Evolutionary conservation across 2,329 filamentous ascomycete species (phyloP).

Genomic region (Cytospora piceicola): DNA sequence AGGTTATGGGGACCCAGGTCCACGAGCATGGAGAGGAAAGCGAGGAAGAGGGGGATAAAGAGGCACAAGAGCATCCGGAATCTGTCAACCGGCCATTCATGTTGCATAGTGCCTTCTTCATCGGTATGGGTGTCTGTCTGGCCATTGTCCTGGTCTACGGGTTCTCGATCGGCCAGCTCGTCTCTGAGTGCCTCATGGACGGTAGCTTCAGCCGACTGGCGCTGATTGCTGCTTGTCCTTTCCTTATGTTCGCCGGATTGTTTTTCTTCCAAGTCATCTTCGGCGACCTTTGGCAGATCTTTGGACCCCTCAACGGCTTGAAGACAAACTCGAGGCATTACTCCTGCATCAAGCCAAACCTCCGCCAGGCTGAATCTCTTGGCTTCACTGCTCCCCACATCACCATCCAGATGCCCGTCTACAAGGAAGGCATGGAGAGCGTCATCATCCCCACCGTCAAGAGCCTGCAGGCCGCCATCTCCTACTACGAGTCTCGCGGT

Average conservation of each 20-base stretch:
- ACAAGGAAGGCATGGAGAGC: constrained; percentile 45
- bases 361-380: constrained; percentile 40
- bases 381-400: constrained; percentile 45
- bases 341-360: constrained; percentile 41
- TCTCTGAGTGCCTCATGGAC: constrained; percentile 45
- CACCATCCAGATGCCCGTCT: constrained; percentile 52
- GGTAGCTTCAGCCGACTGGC: constrained; percentile 44
- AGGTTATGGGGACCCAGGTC: constrained; percentile 17
- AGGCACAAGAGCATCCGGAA: constrained; percentile 39
- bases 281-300: constrained; percentile 47
- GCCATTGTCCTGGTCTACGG: constrained; percentile 46
- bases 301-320: constrained; percentile 52
- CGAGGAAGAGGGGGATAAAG: constrained; percentile 35
- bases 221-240: constrained; percentile 41
- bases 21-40: constrained; percentile 32
- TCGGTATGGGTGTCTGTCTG: constrained; percentile 44
- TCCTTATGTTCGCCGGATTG: constrained; percentile 43
- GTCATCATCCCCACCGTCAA: constrained; percentile 55
- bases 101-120: constrained; percentile 44
- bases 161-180: constrained; percentile 42
- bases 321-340: constrained; percentile 50
- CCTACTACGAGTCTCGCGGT: constrained; percentile 52
- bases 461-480: constrained; percentile 54
- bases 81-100: constrained; percentile 47
- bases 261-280: constrained; percentile 52